A percentile compares a stretch with the other conserved stretches of the same genome.
These are phyloP conservation scores for Senna tora DNA, from an alignment of 306 rosid genomes.

Conservation along the genomic window DNA sequence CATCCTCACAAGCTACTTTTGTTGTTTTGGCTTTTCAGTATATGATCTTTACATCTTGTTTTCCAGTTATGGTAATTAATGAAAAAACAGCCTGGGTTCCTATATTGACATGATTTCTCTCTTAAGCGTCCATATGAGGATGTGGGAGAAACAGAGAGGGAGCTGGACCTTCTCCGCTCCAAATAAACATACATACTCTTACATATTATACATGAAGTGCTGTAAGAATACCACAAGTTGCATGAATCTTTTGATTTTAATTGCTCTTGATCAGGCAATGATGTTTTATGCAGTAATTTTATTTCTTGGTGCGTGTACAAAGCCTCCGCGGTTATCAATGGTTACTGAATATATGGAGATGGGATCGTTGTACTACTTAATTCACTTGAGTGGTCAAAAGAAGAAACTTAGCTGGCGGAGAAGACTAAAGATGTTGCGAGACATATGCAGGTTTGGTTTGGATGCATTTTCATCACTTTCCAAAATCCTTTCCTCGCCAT, in stretches of 20 bases:
- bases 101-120: background rate
- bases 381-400: conserved; percentile 89
- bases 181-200: background rate
- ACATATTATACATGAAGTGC: conserved; percentile 21
- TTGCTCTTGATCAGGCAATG: conserved; percentile 31
- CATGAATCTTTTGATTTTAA: conserved; percentile 26
- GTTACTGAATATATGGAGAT: conserved; percentile 95
- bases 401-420: conserved; percentile 91
- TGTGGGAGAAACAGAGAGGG: background rate
- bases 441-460: conserved; percentile 81
- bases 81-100: conserved; percentile 16
- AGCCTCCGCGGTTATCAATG: conserved; percentile 95
- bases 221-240: conserved; percentile 18
- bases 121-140: background rate
- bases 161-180: background rate
- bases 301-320: conserved; percentile 98
- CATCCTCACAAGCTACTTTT: conserved; percentile 36
- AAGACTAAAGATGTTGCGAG: conserved; percentile 83
- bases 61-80: conserved; percentile 23
- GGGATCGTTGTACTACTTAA: conserved; percentile 93
- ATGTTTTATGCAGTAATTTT: conserved; percentile 75
- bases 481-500: conserved; percentile 15
- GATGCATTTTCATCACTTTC: conserved; percentile 24
- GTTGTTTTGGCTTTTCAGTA: conserved; percentile 26
- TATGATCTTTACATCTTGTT: conserved; percentile 28